Conservation (phyloP, 2,329 filamentous ascomycete genomes). For the Ceratocystis variospora region DNA sequence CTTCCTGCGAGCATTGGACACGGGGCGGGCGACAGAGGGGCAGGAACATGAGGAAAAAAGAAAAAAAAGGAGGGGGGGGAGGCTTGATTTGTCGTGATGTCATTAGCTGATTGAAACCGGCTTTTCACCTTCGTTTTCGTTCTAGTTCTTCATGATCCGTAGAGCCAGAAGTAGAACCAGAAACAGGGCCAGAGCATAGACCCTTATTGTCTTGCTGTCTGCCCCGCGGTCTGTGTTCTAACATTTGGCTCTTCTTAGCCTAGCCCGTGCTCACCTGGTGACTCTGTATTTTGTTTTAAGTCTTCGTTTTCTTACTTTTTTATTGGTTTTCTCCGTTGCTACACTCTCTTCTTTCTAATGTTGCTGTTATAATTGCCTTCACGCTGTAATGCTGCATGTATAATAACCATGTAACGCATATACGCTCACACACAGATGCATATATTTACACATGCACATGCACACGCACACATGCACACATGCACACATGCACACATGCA, state of each 20-base stretch:
- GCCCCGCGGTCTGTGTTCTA: neutral
- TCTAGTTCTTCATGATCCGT: too few species aligned
- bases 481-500: neutral
- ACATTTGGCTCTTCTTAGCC: too few species aligned
- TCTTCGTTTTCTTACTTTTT: slow-evolving; percentile 5
- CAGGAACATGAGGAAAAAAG: too few species aligned
- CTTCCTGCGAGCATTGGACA: neutral
- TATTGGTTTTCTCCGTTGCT: slow-evolving; percentile 5
- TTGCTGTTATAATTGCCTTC: slow-evolving; percentile 4
- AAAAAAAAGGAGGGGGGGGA: too few species aligned
- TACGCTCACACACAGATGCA: neutral
- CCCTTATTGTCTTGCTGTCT: neutral
- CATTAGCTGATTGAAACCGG: neutral
- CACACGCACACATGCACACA: neutral
- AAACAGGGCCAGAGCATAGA: too few species aligned
- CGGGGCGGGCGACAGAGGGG: too few species aligned
- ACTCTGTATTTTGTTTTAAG: neutral
- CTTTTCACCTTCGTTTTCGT: neutral
- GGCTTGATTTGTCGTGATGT: neutral
- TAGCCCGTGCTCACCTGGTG: neutral
- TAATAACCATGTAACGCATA: slow-evolving; percentile 3
- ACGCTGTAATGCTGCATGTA: neutral
- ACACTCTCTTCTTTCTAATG: neutral
- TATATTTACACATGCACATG: neutral
- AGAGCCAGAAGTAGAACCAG: neutral